Base-by-base conservation (phyloP, 495 filamentous ascomycete species). In the Bacidia gigantensis region DNA sequence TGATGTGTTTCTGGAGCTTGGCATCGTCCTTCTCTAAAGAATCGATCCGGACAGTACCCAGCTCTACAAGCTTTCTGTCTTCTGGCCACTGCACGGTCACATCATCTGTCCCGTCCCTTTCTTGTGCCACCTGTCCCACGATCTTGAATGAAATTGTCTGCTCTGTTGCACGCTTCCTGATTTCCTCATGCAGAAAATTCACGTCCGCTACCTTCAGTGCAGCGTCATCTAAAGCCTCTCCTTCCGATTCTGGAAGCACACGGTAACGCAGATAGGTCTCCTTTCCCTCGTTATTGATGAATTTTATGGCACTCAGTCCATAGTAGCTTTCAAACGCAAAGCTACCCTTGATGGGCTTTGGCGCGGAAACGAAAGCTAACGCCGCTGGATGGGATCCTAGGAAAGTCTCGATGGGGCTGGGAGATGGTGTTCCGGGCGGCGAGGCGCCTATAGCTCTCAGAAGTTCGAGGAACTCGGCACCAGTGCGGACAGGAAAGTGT, bases 81-180 rank as follows among this genome's bases (percentile, higher is more conserved):
- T 69, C 73, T 0, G 73, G 72, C 75, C 75, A 80, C 9, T 67
- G 64, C n/a, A 67, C 64, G 1, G 72, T 76, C 35, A 56, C 66
- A 62, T 80, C 66, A 58, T 77, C 63, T 0, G 69, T 72, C 2
- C 62, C 56, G 58, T 78, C 75, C 0, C 69, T 74, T 11, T 68
- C 65, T 26, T 67, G 68, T 2, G 73, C 75, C 24, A 77, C 46
- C 57, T 79, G 75, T 3, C 68, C 75, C 11, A 64, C 45, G 5
- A 77, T 50, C 53, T 64, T 73, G 57, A 72, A 75, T 17, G 46
- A 54, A 54, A 75, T 59, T 2, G 69, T 62, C 0, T 63, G 64
- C 0, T 48, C 17, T 20, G 54, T 43, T 2, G 74, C 29, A 9
- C 66, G 50, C 20, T 55, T 58, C 2, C 45, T 29, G 9, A 78